Base-by-base conservation (phyloP, 2,329 filamentous ascomycete species). In the Stylonectria norvegica region DNA sequence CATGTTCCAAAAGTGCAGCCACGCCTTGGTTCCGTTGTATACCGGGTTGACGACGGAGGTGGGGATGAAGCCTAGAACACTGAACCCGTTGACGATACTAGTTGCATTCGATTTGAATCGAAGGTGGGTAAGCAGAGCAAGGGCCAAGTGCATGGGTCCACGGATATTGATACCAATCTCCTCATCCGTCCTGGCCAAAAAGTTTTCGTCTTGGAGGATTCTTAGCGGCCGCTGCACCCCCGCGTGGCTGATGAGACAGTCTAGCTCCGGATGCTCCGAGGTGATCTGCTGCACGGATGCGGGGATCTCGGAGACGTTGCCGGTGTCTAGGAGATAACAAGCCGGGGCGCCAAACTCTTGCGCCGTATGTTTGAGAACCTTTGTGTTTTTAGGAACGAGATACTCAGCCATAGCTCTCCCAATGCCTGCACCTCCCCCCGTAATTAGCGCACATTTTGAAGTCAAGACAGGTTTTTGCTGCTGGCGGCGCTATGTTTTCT, bases 1-100 rank as follows among this genome's bases (percentile, higher is more conserved):
- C 67, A 79, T 71, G 18, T 61, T 71, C 67, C 71, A 79, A 55
- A 72, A 79, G 50, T 79, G 75, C 27, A 78, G 25, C 71, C 70
- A 81, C 0, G 75, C 72, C 50, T 81, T 82, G 2, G 74, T 79
- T 3, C 71, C 76, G 51, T 78, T 78, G 58, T 81, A 81, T 1
- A 79, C 71, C 0, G 75, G 76, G 49, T 78, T 81, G 47, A 78
- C 68, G 41, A 78, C 60, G 3, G 63, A 68, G 41, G 71, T 69
- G 0, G 78, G 76, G 0, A 73, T 58, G 44, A 70, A 79, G 4
- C 71, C 78, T 1, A 81, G 64, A 0, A 75, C 64, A 5, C 69
- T 76, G 1, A 71, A 73, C 2, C 80, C 68, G 46, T 80, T 80
- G 54, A 79, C 67, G 34, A 80, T 68, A n/a, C n/a, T n/a, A 1